These are phyloP conservation scores for Inga leiocalycina DNA, from an alignment of 306 rosid genomes.

Conservation along the genomic window DNA sequence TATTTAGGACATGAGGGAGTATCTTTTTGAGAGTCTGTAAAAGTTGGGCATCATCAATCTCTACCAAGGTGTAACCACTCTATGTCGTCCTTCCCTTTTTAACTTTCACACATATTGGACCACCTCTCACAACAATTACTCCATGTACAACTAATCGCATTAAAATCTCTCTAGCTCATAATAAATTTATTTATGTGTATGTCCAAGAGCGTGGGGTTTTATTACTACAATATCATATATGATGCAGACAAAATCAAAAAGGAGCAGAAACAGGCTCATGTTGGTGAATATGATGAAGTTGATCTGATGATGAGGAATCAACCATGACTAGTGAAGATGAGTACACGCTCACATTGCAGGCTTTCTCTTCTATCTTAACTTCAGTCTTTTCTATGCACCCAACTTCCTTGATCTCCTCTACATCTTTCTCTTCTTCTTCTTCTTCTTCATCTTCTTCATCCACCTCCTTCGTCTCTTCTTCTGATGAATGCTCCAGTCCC, in stretches of 20 bases:
- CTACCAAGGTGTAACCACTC: background rate
- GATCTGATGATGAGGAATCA: conserved; percentile 24
- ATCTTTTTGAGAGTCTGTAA: background rate
- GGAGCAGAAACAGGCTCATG: conserved; percentile 83
- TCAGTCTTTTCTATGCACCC: conserved; percentile 21
- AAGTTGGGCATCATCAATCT: background rate
- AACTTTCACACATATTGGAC: background rate
- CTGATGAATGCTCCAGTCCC: conserved; percentile 48
- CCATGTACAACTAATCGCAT: background rate
- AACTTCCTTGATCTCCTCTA: background rate
- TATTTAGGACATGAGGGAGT: too few relatives aligned
- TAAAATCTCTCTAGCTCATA: background rate
- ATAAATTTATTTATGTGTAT: background rate
- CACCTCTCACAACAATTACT: background rate
- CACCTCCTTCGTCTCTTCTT: conserved; percentile 25
- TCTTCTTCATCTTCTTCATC: conserved; percentile 22
- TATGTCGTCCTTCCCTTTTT: background rate
- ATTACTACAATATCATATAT: background rate
- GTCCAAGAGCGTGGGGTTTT: background rate
- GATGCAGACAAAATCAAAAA: conserved; percentile 42
- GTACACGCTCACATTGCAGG: conserved; percentile 50
- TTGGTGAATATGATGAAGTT: background rate
- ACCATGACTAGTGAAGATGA: background rate
- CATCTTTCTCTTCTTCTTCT: background rate
- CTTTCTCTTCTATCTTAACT: conserved; percentile 25